Base-by-base conservation (phyloP, 2,329 filamentous ascomycete species). In the Fusarium kyushuense region DNA sequence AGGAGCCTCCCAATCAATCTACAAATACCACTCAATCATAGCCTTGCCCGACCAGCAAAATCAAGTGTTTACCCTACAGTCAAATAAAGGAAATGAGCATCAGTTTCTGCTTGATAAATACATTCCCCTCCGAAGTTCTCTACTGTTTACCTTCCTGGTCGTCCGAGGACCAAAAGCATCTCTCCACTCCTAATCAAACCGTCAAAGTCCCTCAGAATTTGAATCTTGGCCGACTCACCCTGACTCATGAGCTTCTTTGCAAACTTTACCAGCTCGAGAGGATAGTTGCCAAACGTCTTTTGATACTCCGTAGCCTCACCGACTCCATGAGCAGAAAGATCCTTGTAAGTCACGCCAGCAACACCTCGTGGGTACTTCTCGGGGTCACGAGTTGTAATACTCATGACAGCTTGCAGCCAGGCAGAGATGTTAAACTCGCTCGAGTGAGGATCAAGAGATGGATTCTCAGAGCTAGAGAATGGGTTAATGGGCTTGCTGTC, bases 71-170 rank as follows among this genome's bases (percentile, higher is more conserved):
- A 89, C 52, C 90, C 91, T 16, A 94, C 91, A 5, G 86, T 89
- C 70, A 94, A 80, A 78, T 89, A 86, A 6, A 91, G 90, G 72
- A 93, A 93, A 78, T 93, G 91, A 4, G 90, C 89, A 75, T 95
- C 92, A 32, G 92, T 90, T 78, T 94, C 92, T 57, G 91, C 91
- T 0, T 90, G 93, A 79, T 94, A 95, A 75, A 95, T 94, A 58
- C 90, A 91, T 78, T 95, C 92, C 56, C 92, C 92, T 21, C 91
- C 88, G 79, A 73, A 71, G 11, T 63, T 30, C 19, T 35, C 19
- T 32, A n/a, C 17, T n/a, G 12, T 35, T 48, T 48, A 48, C 46
- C 46, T 48, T 35, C 86, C 86, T 12, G 90, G 90, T 47, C 89
- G 89, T 4, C 90, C 90, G 13, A 93, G 82, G 3, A 92, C 90